These are phyloP conservation scores for Cylindricascospora bacillispora DNA, from an alignment of 1,139 yeast species.

Conservation along the genomic window DNA sequence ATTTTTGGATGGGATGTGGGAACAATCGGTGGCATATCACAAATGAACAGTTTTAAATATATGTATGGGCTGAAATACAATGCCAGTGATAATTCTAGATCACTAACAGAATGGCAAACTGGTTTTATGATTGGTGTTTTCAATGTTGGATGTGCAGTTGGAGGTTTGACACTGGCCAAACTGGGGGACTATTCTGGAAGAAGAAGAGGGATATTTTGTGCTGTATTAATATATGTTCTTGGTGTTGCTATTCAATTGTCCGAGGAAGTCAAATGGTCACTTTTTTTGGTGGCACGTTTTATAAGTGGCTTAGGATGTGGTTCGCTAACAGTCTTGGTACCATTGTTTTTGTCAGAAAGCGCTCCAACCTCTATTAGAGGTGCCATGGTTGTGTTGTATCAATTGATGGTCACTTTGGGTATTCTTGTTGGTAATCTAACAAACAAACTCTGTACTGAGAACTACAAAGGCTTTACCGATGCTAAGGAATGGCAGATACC, in stretches of 20 bases:
- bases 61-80: slow-evolving; percentile 35
- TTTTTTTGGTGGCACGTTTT: slow-evolving; percentile 40
- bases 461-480: slow-evolving; percentile 10
- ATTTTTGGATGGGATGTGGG: slow-evolving; percentile 70
- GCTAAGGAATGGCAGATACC: slow-evolving; percentile 38
- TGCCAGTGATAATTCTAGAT: slow-evolving; percentile 22
- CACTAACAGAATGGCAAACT: slow-evolving; percentile 34
- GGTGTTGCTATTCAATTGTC: slow-evolving; percentile 39
- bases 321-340: slow-evolving; percentile 38
- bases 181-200: slow-evolving; percentile 43
- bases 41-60: slow-evolving; percentile 38
- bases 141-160: slow-evolving; percentile 60
- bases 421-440: slow-evolving; percentile 43
- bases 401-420: slow-evolving; percentile 43
- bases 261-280: slow-evolving; percentile 34
- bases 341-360: slow-evolving; percentile 43
- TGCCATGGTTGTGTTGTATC: slow-evolving; percentile 43
- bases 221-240: slow-evolving; percentile 35
- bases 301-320: slow-evolving; percentile 46
- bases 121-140: slow-evolving; percentile 54
- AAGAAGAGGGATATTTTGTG: slow-evolving; percentile 34
- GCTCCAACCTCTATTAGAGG: slow-evolving; percentile 45
- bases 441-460: slow-evolving; percentile 34
- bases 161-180: slow-evolving; percentile 51
- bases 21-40: slow-evolving; percentile 55